Evolutionary conservation across 352 stramenopile species (phyloP), one percentile per base, ranked within the genome.

Genomic region (Pythium phragmitis): DNA sequence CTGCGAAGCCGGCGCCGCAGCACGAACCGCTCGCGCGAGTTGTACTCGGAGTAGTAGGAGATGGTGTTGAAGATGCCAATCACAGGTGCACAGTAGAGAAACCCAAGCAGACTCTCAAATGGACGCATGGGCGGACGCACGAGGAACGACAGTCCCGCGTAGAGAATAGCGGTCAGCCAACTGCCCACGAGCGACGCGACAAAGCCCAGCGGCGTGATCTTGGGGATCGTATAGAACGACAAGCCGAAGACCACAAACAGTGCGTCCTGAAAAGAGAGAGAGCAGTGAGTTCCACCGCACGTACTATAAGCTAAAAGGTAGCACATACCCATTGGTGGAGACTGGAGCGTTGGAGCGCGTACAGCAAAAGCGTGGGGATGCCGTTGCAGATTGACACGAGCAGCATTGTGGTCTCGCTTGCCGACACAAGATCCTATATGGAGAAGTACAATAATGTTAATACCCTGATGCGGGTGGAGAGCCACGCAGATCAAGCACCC

Each of bases 41-140:
- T 92, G 63, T 90, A 92, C 73, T 94, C 85, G 3, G 81, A 91
- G 62, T 90, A 94, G 72, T 94, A 94, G 30, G 85, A 81, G 69
- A 94, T 91, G 5, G 79, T 89, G 51, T 91, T 94, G 62, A 94
- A 94, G 41, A 92, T 84, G 69, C 81, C 87, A 21, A 92, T 84
- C 26, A 90, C 87, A 0, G 83, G 83, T 48, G 82, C 73, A 49
- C 79, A 74, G 57, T 91, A 94, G 62, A 85, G 69, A 45, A 92
- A 79, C 0, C 81, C 81, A 23, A 94, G 57, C 3, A 89, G 69
- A 14, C 72, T 77, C 64, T 92, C 82, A 13, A 76, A 77, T 41
- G 54, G 43, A 26, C 69, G 69, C 17, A 55, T 23, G 0, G 85
- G 72, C 8, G 81, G 82, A 28, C 75, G 81, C 59, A 88, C 70